Evolutionary conservation across 345 rosid genomes (phyloP), one percentile per base, ranked within the genome.

Genomic region (Linum lewisii): DNA sequence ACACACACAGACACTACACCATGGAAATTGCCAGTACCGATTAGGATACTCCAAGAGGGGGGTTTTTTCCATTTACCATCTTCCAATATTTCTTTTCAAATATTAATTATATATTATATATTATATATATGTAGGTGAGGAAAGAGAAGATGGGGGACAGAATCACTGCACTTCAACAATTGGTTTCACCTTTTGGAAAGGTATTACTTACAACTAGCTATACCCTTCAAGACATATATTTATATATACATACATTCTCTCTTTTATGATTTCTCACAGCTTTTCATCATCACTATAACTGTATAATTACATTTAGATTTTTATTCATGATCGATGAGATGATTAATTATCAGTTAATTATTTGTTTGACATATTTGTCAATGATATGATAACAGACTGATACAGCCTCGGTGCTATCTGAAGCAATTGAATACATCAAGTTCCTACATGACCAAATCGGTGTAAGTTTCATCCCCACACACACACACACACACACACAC

Each of bases 131-230:
- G 45, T 73, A 94, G 99, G 99, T 81, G 80, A 87, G 90, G 79
- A 94, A 90, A 82, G 97, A 87, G 86, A 94, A 94, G 82, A 87
- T 85, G 96, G 97, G 97, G 83, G 99, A 94, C 97, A 87, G 96
- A 90, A 94, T 94, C 88, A 92, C 97, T 78, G 90, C 97, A 59
- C 99, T 94, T 66, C 99, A 94, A 82, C 99, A 94, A 87, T 85
- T 94, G 83, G 97, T 94, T 79, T 85, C 97, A 59, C 99, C 99
- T 90, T 94, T 87, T 69, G 99, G 99, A 87, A 94, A 94, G 93
- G 99, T 90, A 72, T 72, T 69, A 61, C 59, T 3, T 4, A 58
- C 24, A 52, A 23, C 15, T 54, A 26, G 3, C 10, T n/a, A n/a
- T n/a, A n/a, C n/a, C n/a, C n/a, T n/a, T n/a, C n/a, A n/a, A n/a